Conservation (phyloP, 495 filamentous ascomycete genomes). For the Podospora pseudocomata region DNA sequence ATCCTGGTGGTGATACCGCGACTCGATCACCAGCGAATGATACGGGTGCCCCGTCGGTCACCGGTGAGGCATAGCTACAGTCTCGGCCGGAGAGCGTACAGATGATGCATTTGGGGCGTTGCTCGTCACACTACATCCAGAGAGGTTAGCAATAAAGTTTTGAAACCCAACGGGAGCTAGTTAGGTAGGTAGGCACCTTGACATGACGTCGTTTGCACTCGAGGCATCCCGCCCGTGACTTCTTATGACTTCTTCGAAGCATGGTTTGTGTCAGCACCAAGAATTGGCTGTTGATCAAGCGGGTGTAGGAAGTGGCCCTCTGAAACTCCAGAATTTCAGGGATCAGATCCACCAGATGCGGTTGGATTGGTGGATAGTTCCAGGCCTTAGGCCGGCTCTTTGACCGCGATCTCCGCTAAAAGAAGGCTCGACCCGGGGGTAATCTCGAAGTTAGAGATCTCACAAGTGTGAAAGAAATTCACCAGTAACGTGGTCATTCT, state of each 20-base stretch:
- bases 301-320: not conserved
- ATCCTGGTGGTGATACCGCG: conserved; percentile 4
- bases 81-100: conserved; percentile 34
- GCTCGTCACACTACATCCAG: conserved; percentile 33
- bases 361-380: not conserved
- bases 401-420: not conserved
- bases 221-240: conserved; percentile 35
- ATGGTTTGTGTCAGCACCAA: conserved; percentile 13
- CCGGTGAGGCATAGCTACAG: conserved; percentile 29
- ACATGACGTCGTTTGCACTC: conserved; percentile 43
- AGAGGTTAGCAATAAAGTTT: not conserved
- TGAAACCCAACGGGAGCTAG: not conserved
- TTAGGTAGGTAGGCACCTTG: conserved; percentile 24
- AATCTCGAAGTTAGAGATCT: not conserved
- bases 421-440: not conserved
- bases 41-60: not conserved
- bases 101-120: conserved; percentile 34
- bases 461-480: not conserved
- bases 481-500: not conserved
- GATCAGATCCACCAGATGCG: not conserved
- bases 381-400: not conserved
- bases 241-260: conserved; percentile 41
- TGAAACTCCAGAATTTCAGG: not conserved
- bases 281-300: not conserved
- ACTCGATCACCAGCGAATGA: not conserved